Evolutionary conservation across 768 basidiomycete species (phyloP).

Genomic region (Pulveroboletus sp.): DNA sequence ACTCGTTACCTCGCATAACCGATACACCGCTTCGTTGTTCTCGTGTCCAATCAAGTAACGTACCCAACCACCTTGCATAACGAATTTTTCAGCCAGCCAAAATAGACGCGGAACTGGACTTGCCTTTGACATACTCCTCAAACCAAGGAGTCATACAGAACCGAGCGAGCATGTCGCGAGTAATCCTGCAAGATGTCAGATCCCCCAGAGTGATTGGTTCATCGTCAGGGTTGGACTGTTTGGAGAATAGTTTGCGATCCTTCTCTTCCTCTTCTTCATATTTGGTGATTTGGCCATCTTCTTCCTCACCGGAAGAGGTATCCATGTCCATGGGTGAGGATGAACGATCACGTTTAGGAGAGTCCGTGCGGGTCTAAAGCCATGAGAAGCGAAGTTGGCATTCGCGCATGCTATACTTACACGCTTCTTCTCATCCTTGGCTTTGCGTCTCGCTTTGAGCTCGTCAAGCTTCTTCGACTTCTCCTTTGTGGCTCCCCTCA

Average conservation of each 20-base stretch:
- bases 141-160: constrained; percentile 80
- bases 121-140: constrained; percentile 75
- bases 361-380: constrained; percentile 44
- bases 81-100: constrained; percentile 6
- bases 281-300: constrained; percentile 72
- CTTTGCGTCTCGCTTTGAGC: constrained; percentile 80
- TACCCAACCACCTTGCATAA: constrained; percentile 70
- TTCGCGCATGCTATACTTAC: constrained; percentile 40
- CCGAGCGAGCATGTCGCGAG: constrained; percentile 68
- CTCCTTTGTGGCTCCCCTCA: constrained; percentile 73
- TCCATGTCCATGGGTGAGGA: constrained; percentile 86
- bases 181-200: constrained; percentile 58
- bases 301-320: constrained; percentile 72
- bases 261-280: constrained; percentile 72
- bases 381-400: constrained; percentile 8
- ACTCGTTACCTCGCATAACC: constrained; percentile 80
- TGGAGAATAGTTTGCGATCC: constrained; percentile 48
- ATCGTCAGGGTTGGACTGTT: constrained; percentile 38
- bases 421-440: constrained; percentile 83
- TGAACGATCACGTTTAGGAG: constrained; percentile 66
- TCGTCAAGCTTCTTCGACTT: constrained; percentile 78
- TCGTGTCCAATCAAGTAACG: constrained; percentile 75
- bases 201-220: constrained; percentile 53
- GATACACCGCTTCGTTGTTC: constrained; percentile 57
- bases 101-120: constrained; percentile 11